A percentile compares a stretch with the other conserved stretches of the same genome.
phyloP scores from a whole-genome alignment of 2,329 filamentous ascomycete genomes.

The Trichoderma simmonsii region DNA sequence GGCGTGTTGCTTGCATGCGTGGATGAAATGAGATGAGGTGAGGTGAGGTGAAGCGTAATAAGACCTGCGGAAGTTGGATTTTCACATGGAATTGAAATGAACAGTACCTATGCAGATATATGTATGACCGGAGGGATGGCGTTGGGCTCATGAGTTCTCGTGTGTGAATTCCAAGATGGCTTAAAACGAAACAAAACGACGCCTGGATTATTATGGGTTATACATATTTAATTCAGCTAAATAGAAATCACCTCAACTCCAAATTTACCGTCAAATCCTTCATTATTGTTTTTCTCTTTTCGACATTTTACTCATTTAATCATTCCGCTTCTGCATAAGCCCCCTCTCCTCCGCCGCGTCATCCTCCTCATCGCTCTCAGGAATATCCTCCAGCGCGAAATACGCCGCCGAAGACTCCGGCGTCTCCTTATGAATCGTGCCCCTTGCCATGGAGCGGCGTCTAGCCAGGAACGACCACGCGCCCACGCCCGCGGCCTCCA shows the following conservation, averaged over 20 bases:
- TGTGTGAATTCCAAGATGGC: not conserved
- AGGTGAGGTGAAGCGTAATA: no score
- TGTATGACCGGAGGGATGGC: no score
- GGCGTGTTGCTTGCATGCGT: no score
- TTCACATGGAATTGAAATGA: no score
- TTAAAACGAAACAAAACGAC: not conserved
- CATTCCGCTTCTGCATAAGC: conserved; percentile 14
- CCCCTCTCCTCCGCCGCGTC: conserved; percentile 15
- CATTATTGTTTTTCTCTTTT: not conserved
- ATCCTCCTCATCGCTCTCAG: conserved; percentile 17
- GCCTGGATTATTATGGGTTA: not conserved
- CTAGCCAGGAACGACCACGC: conserved; percentile 9
- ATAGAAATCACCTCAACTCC: not conserved
- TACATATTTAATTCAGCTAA: not conserved
- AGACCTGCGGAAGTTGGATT: no score
- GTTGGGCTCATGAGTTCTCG: not conserved
- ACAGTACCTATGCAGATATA: no score
- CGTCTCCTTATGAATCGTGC: not conserved
- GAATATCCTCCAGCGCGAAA: conserved; percentile 17
- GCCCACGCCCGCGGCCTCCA: not conserved
- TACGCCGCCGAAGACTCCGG: conserved; percentile 16
- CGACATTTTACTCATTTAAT: not conserved
- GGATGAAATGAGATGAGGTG: no score
- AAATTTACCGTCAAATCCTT: not conserved
- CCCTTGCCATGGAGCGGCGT: not conserved